Percentiles rank a stretch among this genome's conserved stretches.
phyloP scores from a whole-genome alignment of 371 early-diverging fungal genomes.

The Chytridium lagenaria region DNA sequence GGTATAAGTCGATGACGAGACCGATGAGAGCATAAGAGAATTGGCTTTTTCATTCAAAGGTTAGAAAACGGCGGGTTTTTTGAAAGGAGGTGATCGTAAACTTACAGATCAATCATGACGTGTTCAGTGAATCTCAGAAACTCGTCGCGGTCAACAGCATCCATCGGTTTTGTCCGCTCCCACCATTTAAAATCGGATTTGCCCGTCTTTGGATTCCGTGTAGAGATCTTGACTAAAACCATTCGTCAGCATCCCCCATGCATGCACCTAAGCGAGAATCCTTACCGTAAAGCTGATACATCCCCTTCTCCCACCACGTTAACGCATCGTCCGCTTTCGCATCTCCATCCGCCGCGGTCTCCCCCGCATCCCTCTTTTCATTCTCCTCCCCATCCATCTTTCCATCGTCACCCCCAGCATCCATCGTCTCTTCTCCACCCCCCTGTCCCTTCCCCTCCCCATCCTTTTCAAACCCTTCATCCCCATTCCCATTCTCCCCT shows the following conservation, averaged over 20 bases:
- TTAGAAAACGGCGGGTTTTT: background rate
- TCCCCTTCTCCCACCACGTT: slow-evolving; percentile 24
- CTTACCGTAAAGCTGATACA: slow-evolving; percentile 24
- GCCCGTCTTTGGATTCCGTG: background rate
- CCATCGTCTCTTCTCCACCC: too few relatives aligned
- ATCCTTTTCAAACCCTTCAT: too few relatives aligned
- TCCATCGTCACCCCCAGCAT: too few relatives aligned
- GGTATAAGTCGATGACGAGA: slow-evolving; percentile 15
- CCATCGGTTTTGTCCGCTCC: slow-evolving; percentile 18
- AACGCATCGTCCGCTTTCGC: slow-evolving; percentile 7
- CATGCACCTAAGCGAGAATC: background rate
- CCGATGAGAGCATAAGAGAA: slow-evolving; percentile 2
- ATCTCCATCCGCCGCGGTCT: background rate
- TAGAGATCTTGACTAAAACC: slow-evolving; percentile 9
- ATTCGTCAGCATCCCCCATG: background rate
- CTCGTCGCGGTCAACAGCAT: slow-evolving; percentile 16
- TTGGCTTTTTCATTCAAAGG: slow-evolving; percentile 2
- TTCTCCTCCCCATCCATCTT: slow-evolving; percentile 6
- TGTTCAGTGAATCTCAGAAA: slow-evolving; percentile 4
- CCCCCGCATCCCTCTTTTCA: slow-evolving; percentile 12
- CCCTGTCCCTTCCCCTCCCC: too few relatives aligned
- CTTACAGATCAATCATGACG: slow-evolving; percentile 22
- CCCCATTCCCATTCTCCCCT: too few relatives aligned
- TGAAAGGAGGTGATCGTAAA: background rate
- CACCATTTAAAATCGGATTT: slow-evolving; percentile 21